Evolutionary conservation across 805 yeast species (phyloP), one percentile per base, ranked within the genome.

Genomic region (Sugiyamaella valdiviana): DNA sequence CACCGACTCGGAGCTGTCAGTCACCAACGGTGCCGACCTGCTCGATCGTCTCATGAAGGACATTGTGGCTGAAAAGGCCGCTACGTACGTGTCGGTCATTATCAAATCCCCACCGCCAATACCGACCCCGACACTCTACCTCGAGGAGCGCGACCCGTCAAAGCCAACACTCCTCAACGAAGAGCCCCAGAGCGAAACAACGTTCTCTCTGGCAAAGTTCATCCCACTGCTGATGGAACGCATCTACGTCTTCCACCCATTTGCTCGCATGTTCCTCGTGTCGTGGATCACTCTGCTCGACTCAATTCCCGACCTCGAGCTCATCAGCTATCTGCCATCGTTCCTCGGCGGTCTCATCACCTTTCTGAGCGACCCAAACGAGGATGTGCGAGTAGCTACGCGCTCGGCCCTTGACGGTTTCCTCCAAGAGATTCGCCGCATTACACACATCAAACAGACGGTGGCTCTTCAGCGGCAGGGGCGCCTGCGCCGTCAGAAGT

Each of bases 231-330:
- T 93, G 39, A 80, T 85, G 53, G 99, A 93, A 63, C 73, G 98
- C 55, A 87, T 93, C 68, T 87, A 87, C 60, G 90, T 93, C 0
- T 83, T 87, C 26, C 95, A 93, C 58, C 96, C 98, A 1, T 86
- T 85, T 60, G 89, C 97, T 0, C 76, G 96, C 55, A 83, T 88
- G 69, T 93, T 93, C 60, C 70, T 93, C 49, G 91, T 93, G 10
- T 86, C 95, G 45, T 93, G 99, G 99, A 75, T 93, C 42, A 84
- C 88, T 54, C 76, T 93, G n/a, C 72, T 93, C 43, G 93, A 91
- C 65, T 88, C 93, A 9, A 87, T 90, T 6, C 98, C 99, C 0
- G 95, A 91, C 46, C 71, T 91, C 46, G 96, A 91, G 58, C 70
- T 93, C 50, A 80, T 93, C 16, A 78, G 95, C 0, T 93, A 85